Conservation (phyloP, 2,329 filamentous ascomycete genomes). For the Fusarium nelsonii region DNA sequence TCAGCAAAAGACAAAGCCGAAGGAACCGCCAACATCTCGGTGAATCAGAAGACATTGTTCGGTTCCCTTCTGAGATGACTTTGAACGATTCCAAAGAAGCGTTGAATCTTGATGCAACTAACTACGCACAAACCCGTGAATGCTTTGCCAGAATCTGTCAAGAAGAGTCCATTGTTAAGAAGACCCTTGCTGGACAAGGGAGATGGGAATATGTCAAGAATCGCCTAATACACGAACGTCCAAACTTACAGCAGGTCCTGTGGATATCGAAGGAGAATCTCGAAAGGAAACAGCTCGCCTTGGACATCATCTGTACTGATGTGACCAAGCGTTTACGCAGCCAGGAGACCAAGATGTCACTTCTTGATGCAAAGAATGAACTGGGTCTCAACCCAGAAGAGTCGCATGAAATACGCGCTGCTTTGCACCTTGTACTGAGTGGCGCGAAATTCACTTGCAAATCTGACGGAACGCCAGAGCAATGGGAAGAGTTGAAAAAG, state of each 20-base stretch:
- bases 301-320: constrained; percentile 85
- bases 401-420: constrained; percentile 70
- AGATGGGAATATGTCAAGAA: constrained; percentile 80
- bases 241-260: constrained; percentile 73
- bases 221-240: constrained; percentile 72
- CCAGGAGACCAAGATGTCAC: constrained; percentile 74
- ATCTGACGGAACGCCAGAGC: constrained; percentile 76
- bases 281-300: constrained; percentile 73
- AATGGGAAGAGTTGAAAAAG: constrained; percentile 78
- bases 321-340: constrained; percentile 83
- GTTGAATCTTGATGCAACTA: constrained; percentile 70
- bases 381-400: constrained; percentile 60
- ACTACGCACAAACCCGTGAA: constrained; percentile 74
- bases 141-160: constrained; percentile 79
- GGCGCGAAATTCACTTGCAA: constrained; percentile 78
- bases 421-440: constrained; percentile 75
- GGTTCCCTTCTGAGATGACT: constrained; percentile 86
- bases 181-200: constrained; percentile 78
- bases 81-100: constrained; percentile 82
- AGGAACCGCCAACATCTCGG: constrained; percentile 77
- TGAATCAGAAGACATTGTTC: constrained; percentile 74
- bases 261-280: constrained; percentile 68
- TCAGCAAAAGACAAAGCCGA: constrained; percentile 66
- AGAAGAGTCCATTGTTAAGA: constrained; percentile 76
- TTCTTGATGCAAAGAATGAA: constrained; percentile 78